A percentile compares a stretch with the other conserved stretches of the same genome.
Conservation (phyloP, 1,284 basidiomycete genomes). For the Mycosarcoma maydis region DNA sequence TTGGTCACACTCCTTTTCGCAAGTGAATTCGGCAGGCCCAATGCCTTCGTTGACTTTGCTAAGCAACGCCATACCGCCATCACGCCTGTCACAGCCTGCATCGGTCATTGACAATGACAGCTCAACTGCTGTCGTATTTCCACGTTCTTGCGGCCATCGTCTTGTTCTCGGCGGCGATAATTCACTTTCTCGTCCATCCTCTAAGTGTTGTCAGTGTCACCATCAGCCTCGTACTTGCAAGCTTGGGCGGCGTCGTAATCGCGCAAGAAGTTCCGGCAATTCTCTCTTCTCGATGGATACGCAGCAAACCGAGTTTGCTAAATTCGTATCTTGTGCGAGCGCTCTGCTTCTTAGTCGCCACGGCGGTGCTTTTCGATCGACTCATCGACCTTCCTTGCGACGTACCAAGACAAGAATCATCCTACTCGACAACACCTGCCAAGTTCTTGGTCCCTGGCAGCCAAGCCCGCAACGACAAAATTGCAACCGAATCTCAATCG, state of each 20-base stretch:
- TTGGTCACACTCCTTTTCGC: too few species aligned
- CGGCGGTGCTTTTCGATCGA: conserved; percentile 13
- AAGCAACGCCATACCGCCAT: too few species aligned
- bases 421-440: conserved; percentile 4
- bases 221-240: conserved; percentile 2
- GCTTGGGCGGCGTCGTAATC: not conserved
- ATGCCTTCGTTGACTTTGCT: too few species aligned
- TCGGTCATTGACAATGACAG: too few species aligned
- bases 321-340: conserved; percentile 4
- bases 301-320: not conserved
- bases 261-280: conserved; percentile 3
- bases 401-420: not conserved
- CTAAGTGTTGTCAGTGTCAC: conserved; percentile 1
- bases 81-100: too few species aligned
- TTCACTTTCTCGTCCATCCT: conserved; percentile 19
- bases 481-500: not conserved
- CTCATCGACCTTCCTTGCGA: conserved; percentile 11
- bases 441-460: conserved; percentile 11
- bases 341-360: conserved; percentile 3
- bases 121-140: not conserved
- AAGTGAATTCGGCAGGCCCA: too few species aligned
- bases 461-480: not conserved
- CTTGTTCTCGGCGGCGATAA: not conserved
- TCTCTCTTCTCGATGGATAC: not conserved
- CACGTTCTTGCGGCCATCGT: conserved; percentile 8